Evolutionary conservation across 2,329 filamentous ascomycete genomes (phyloP).

Genomic region (Fusarium citri): DNA sequence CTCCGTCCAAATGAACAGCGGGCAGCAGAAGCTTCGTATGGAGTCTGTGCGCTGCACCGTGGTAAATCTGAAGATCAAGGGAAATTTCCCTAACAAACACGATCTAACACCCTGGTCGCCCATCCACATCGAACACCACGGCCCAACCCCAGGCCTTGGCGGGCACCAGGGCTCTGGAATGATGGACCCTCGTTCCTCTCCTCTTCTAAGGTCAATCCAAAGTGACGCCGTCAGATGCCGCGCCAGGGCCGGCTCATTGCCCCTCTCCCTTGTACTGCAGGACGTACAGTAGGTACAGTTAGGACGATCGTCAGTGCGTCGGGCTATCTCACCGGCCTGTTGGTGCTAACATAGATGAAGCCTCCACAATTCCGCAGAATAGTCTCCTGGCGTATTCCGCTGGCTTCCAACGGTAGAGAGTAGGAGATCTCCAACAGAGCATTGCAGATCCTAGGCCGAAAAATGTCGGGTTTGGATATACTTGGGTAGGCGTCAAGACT

Average conservation of each 20-base stretch:
- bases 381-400: slow-evolving; percentile 25
- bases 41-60: slow-evolving; percentile 25
- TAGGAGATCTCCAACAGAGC: neutral
- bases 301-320: slow-evolving; percentile 40
- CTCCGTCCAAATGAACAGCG: neutral
- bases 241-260: slow-evolving; percentile 33
- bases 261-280: slow-evolving; percentile 34
- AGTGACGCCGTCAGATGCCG: slow-evolving; percentile 12
- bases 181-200: slow-evolving; percentile 29
- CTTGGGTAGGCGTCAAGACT: neutral
- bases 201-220: slow-evolving; percentile 13
- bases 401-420: neutral
- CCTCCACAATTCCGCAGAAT: slow-evolving; percentile 38
- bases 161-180: slow-evolving; percentile 43
- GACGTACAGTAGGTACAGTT: slow-evolving; percentile 12
- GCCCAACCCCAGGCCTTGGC: slow-evolving; percentile 35
- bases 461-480: slow-evolving; percentile 16
- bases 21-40: slow-evolving; percentile 11
- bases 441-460: slow-evolving; percentile 20
- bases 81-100: slow-evolving; percentile 35
- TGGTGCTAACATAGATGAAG: slow-evolving; percentile 31
- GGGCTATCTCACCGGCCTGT: slow-evolving; percentile 43
- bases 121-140: slow-evolving; percentile 33
- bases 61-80: slow-evolving; percentile 36
- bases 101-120: slow-evolving; percentile 32